Evolutionary conservation across 768 basidiomycete genomes (phyloP).

Genomic region (Trametes villosa): DNA sequence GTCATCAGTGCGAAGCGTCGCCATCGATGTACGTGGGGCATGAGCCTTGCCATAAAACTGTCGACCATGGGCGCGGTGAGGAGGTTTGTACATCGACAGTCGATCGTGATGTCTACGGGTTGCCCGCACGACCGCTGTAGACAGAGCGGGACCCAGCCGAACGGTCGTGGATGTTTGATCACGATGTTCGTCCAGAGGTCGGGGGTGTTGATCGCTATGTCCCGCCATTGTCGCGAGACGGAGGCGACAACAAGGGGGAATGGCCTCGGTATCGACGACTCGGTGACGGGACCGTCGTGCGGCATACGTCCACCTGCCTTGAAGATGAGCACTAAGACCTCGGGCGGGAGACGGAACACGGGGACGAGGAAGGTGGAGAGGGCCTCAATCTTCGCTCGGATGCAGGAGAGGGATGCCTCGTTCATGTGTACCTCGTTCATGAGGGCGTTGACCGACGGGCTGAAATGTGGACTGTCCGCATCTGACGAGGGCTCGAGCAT

Average conservation of each 20-base stretch:
- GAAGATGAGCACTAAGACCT: constrained; percentile 29
- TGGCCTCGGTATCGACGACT: constrained; percentile 12
- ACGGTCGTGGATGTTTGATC: constrained; percentile 23
- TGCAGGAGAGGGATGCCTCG: constrained; percentile 27
- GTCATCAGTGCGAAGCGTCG: constrained; percentile 25
- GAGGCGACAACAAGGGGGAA: constrained; percentile 28
- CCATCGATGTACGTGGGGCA: constrained; percentile 27
- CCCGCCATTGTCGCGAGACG: constrained; percentile 29
- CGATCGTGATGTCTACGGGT: constrained; percentile 28
- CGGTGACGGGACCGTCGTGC: constrained; percentile 16
- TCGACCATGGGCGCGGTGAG: constrained; percentile 23
- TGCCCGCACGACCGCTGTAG: constrained; percentile 21
- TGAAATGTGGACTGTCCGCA: constrained; percentile 15
- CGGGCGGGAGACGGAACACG: constrained; percentile 27
- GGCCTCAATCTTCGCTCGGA: constrained; percentile 26
- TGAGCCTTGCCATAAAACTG: constrained; percentile 13
- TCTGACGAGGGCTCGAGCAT: constrained; percentile 15
- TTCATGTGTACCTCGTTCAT: constrained; percentile 25
- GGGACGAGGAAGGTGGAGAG: constrained; percentile 29
- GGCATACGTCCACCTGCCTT: constrained; percentile 22
- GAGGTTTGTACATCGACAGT: constrained; percentile 19
- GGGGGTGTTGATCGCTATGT: constrained; percentile 23
- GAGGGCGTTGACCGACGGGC: constrained; percentile 19
- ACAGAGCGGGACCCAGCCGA: constrained; percentile 23
- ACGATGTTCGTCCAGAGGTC: constrained; percentile 29